Base-by-base conservation (phyloP, 2,329 filamentous ascomycete genomes). In the Talaromyces sp. region DNA sequence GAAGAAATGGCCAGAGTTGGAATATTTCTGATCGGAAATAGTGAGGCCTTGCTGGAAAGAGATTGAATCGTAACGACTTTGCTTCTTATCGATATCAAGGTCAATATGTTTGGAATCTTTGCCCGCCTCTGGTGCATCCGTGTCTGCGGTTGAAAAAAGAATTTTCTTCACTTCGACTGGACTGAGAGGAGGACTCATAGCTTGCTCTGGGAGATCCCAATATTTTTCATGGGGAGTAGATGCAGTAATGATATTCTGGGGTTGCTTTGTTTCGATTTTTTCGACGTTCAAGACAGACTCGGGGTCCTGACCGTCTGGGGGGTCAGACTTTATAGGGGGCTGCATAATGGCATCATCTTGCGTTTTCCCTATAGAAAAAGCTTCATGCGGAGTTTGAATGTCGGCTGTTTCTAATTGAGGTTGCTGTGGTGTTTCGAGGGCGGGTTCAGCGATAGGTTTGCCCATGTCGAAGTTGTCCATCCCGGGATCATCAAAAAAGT, bases 401-500 rank as follows among this genome's bases (percentile, higher is more conserved):
- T 66, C 63, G 19, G 58, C 27, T 39, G 17, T 19, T 56, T 61
- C 60, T 22, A 32, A n/a, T 32, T 42, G 7, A 15, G 36, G 4
- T 28, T 36, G 49, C 13, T 61, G 55, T 49, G 17, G 55, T 51
- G 53, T 30, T 9, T 59, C 60, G 13, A 57, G 52, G 19, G 52
- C 4, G 47, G 39, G 32, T 25, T 44, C 52, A 8, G 51, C 39
- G 13, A 49, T 27, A 25, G 56, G 53, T 30, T 59, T 55, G 19
- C 55, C 52, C 28, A 42, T 33, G 25, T 56, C 9, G 36, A 59
- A 57, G n/a, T 63, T 53, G 42, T 60, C 56, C 32, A 58, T 67
- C 60, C 47, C 64, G 55, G 15, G 60, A 57, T 82, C 81, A 68
- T 88, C 85, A 66, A 88, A 88, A 69, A 87, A 88, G 68, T 81